A percentile compares a stretch with the other conserved stretches of the same genome.
Evolutionary conservation across 129 eudicot species (phyloP).

Genomic region (Chrysanthemum makinoi): DNA sequence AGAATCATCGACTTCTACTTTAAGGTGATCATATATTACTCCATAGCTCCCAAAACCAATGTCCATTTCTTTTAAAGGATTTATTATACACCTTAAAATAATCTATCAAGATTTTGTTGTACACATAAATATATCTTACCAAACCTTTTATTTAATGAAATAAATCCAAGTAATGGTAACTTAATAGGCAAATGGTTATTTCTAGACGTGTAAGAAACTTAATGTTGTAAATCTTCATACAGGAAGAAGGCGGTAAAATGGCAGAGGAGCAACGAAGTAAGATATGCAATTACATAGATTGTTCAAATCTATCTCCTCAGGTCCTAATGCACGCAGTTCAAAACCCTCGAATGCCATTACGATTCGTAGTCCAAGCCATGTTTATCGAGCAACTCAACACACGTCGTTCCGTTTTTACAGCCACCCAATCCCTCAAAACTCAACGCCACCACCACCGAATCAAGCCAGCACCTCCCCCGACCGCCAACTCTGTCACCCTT

Average conservation of each 20-base stretch:
- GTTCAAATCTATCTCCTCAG: constrained; percentile 63
- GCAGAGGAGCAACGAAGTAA: constrained; percentile 58
- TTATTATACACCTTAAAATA: too few relatives aligned
- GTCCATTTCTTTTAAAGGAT: too few relatives aligned
- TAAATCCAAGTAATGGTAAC: too few relatives aligned
- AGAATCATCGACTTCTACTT: constrained; percentile 68
- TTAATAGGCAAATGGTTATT: too few relatives aligned
- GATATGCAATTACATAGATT: constrained; percentile 76
- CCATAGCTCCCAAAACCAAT: too few relatives aligned
- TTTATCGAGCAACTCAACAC: constrained; percentile 88
- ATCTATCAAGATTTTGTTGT: not conserved
- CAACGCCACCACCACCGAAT: constrained; percentile 20
- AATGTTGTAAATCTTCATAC: not conserved
- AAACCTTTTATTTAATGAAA: too few relatives aligned
- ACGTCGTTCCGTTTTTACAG: constrained; percentile 65
- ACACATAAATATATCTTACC: not conserved
- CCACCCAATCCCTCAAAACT: constrained; percentile 33
- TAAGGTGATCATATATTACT: constrained; percentile 41
- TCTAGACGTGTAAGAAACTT: not conserved
- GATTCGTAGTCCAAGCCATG: constrained; percentile 94
- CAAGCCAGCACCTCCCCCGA: constrained; percentile 12
- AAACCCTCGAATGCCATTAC: constrained; percentile 72
- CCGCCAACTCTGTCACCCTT: constrained; percentile 46
- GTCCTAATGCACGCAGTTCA: constrained; percentile 84
- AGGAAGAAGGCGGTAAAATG: constrained; percentile 50